Base-by-base conservation (phyloP, 495 filamentous ascomycete species). In the Trichoderma orchidacearum region DNA sequence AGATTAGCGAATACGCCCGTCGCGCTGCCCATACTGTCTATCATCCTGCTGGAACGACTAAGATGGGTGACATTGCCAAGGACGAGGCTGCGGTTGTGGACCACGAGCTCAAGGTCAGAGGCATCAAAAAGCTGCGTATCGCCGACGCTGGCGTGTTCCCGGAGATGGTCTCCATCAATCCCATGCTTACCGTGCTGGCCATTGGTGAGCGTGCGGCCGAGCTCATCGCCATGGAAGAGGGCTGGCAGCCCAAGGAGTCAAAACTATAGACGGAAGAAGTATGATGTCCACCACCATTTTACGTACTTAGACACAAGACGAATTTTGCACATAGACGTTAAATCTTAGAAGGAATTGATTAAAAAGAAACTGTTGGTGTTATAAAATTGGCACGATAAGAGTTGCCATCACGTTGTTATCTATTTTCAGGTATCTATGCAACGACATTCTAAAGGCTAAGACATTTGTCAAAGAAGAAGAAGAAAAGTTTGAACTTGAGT, bases 1-100 rank as follows among this genome's bases (percentile, higher is more conserved):
- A 79, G 8, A 66, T 80, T 25, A 81, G 75, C 59, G 82, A 88
- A 72, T 90, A 90, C 65, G 86, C 80, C 29, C 75, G 87, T 30
- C 78, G 76, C 29, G 86, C 81, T 3, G 87, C 87, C 13, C 87
- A 91, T 66, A 93, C 87, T 0, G 87, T 93, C 5, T 93, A 93
- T 66, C 88, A 93, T 66, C 88, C 88, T 0, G 85, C 85, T 30
- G 87, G 88, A 53, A 93, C 88, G 27, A 90, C 88, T 52, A 90
- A 87, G 75, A 93, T 93, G 88, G 88, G 88, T 18, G 79, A 87
- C 65, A 66, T 80, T 9, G 63, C 64, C 13, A 74, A 72, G 31
- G 85, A 91, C 61, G 72, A 73, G 32, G 65, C 84, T 68, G 87
- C 79, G 6, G 81, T 85, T 0, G 70, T 85, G 23, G 75, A 82